Conservation (phyloP, 306 rosid genomes). For the Lablab purpureus region DNA sequence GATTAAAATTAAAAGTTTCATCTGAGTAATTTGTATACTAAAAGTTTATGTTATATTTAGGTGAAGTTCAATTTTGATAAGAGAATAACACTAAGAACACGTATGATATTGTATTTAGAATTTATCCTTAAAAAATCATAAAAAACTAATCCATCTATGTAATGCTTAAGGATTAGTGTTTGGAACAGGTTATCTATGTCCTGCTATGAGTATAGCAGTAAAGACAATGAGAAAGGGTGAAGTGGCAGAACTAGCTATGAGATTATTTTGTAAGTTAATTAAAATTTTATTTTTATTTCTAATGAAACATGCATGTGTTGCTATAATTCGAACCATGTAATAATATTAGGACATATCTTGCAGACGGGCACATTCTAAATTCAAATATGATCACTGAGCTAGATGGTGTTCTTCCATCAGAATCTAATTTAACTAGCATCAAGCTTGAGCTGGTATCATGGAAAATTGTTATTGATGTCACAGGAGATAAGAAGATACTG, state of each 20-base stretch:
- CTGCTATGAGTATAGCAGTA: slow-evolving; percentile 68
- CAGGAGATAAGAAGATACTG: slow-evolving; percentile 62
- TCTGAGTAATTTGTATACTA: not conserved
- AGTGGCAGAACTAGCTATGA: slow-evolving; percentile 61
- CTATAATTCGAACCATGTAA: not conserved
- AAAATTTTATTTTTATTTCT: slow-evolving; percentile 17
- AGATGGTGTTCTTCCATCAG: slow-evolving; percentile 31
- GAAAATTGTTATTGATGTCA: slow-evolving; percentile 61
- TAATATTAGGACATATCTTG: slow-evolving; percentile 30
- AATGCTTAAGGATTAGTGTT: slow-evolving; percentile 20
- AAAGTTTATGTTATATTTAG: not conserved
- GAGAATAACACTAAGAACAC: not conserved
- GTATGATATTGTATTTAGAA: too few species aligned
- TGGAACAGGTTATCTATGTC: slow-evolving; percentile 61
- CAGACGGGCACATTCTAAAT: slow-evolving; percentile 55
- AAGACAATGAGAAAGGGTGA: slow-evolving; percentile 80
- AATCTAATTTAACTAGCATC: slow-evolving; percentile 48
- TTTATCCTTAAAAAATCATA: not conserved
- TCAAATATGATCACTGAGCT: slow-evolving; percentile 35
- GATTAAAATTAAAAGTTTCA: not conserved
- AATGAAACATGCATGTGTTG: not conserved
- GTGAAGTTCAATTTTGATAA: not conserved
- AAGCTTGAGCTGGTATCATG: slow-evolving; percentile 68
- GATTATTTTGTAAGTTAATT: slow-evolving; percentile 58
- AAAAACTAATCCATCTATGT: not conserved